Evolutionary conservation across 2,329 filamentous ascomycete species (phyloP).

Genomic region (Xylariaceae sp.): DNA sequence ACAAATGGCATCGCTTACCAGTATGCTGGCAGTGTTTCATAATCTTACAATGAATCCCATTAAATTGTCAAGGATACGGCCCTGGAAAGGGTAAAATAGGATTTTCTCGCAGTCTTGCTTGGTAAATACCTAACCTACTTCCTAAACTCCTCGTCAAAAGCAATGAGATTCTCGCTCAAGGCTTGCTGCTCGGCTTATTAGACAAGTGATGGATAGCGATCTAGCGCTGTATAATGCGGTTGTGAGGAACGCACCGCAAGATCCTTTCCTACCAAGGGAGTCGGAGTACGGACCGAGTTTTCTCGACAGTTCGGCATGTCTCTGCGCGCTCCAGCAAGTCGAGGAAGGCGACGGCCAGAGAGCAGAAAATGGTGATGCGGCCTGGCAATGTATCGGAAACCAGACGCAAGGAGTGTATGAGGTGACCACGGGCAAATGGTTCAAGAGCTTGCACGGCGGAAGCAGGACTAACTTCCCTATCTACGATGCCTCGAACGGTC

Average conservation of each 20-base stretch:
- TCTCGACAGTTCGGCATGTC: constrained; percentile 49
- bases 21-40: not conserved
- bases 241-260: constrained; percentile 41
- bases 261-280: constrained; percentile 47
- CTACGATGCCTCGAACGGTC: constrained; percentile 47
- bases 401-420: constrained; percentile 49
- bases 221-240: constrained; percentile 2
- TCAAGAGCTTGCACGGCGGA: constrained; percentile 41
- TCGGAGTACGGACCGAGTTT: constrained; percentile 45
- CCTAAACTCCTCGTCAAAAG: not conserved
- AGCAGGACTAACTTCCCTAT: constrained; percentile 39
- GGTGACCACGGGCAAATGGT: constrained; percentile 51
- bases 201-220: constrained; percentile 12
- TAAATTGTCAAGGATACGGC: not conserved
- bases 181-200: not conserved
- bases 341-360: not conserved
- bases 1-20: too few species aligned
- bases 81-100: not conserved
- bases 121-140: too few species aligned
- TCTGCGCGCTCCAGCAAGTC: constrained; percentile 39
- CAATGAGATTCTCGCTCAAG: not conserved
- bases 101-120: too few species aligned
- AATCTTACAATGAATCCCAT: not conserved
- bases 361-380: not conserved
- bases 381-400: constrained; percentile 54